Evolutionary conservation across 176 grass and related monocot species (phyloP).

Genomic region (Musa troglodytarum): DNA sequence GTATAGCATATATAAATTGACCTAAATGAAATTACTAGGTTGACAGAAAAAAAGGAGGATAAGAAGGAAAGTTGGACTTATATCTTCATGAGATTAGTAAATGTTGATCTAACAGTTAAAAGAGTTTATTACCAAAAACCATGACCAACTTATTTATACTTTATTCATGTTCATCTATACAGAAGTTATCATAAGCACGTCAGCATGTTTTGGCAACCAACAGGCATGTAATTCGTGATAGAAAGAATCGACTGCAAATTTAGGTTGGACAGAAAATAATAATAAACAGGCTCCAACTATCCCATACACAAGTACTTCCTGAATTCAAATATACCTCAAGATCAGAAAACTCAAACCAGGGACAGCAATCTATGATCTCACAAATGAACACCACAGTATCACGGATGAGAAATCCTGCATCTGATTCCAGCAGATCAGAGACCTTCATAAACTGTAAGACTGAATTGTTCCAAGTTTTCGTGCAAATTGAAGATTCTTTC

Average conservation of each 20-base stretch:
- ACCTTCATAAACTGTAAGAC: constrained; percentile 97
- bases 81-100: too few relatives aligned
- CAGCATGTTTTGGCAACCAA: too few relatives aligned
- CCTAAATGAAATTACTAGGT: too few relatives aligned
- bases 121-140: too few relatives aligned
- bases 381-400: constrained; percentile 80
- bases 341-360: constrained; percentile 99
- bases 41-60: too few relatives aligned
- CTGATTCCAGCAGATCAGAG: constrained; percentile 63
- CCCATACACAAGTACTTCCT: background rate
- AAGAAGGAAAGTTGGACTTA: too few relatives aligned
- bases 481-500: constrained; percentile 96
- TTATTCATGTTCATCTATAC: too few relatives aligned
- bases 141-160: too few relatives aligned
- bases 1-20: too few relatives aligned
- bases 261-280: background rate
- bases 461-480: constrained; percentile 96
- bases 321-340: constrained; percentile 62
- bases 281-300: background rate
- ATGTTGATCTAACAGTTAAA: too few relatives aligned
- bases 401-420: constrained; percentile 79
- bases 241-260: background rate
- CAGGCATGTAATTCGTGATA: background rate
- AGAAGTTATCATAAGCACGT: too few relatives aligned
- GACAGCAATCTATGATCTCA: constrained; percentile 94